Conservation (phyloP, 768 basidiomycete species). For the Amanita inopinata region DNA sequence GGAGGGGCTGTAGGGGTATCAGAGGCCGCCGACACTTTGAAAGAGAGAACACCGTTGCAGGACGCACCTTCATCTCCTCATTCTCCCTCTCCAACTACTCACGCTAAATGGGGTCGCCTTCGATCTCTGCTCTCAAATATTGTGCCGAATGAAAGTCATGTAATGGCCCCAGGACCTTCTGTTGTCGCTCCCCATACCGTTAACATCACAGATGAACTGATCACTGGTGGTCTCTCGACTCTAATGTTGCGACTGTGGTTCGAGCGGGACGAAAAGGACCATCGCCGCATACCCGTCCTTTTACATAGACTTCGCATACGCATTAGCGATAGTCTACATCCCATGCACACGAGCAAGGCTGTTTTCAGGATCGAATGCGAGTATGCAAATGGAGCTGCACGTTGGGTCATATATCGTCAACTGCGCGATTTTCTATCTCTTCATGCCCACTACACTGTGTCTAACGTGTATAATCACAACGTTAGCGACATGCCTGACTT, state of each 20-base stretch:
- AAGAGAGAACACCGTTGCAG: slow-evolving; percentile 15
- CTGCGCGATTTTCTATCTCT: slow-evolving; percentile 86
- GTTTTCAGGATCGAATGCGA: slow-evolving; percentile 92
- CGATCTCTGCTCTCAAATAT: slow-evolving; percentile 58
- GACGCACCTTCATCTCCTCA: slow-evolving; percentile 27
- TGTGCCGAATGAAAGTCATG: slow-evolving; percentile 22
- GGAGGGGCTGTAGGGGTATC: slow-evolving; percentile 3
- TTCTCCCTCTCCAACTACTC: slow-evolving; percentile 11
- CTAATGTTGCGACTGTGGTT: slow-evolving; percentile 78
- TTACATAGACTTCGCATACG: slow-evolving; percentile 77
- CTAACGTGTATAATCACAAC: slow-evolving; percentile 69
- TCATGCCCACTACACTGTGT: slow-evolving; percentile 81
- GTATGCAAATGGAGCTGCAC: slow-evolving; percentile 84
- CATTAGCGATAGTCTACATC: slow-evolving; percentile 79
- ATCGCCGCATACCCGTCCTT: slow-evolving; percentile 69
- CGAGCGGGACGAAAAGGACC: slow-evolving; percentile 78
- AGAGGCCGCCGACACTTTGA: slow-evolving; percentile 10
- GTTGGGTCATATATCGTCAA: slow-evolving; percentile 96
- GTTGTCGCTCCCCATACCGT: slow-evolving; percentile 44
- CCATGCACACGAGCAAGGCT: slow-evolving; percentile 63
- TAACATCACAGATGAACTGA: slow-evolving; percentile 76
- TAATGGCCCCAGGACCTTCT: slow-evolving; percentile 31
- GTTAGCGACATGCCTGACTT: slow-evolving; percentile 84
- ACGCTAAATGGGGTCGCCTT: slow-evolving; percentile 52
- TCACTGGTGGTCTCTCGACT: slow-evolving; percentile 68